Conservation (phyloP, 176 grass and related monocot genomes). For the Dendrocalamus sinicus region DNA sequence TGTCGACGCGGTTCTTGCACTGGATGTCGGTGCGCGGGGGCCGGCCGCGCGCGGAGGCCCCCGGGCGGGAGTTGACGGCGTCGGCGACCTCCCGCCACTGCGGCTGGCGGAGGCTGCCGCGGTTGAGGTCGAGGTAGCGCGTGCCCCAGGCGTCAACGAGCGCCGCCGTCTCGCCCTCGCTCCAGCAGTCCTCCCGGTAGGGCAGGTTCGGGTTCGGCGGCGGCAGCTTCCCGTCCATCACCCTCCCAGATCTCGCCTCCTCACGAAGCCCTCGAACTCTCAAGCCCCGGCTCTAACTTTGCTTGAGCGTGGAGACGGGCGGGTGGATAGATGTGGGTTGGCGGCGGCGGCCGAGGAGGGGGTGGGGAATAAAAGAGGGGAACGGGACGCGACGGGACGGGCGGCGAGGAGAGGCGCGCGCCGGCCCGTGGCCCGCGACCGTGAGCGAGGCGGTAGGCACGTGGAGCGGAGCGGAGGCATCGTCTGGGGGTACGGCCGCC, state of each 20-base stretch:
- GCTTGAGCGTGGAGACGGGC: background rate
- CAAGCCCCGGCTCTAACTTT: background rate
- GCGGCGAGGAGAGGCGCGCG: constrained; percentile 53
- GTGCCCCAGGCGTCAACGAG: constrained; percentile 93
- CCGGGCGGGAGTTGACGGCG: constrained; percentile 81
- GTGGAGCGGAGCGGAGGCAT: constrained; percentile 51
- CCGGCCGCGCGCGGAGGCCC: constrained; percentile 62
- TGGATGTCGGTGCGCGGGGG: constrained; percentile 94
- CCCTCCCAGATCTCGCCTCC: constrained; percentile 44
- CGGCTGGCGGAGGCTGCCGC: constrained; percentile 94
- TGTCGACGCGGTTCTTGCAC: constrained; percentile 99
- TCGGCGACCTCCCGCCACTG: constrained; percentile 98
- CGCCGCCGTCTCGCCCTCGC: constrained; percentile 93
- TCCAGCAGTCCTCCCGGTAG: constrained; percentile 98
- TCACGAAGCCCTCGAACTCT: constrained; percentile 16
- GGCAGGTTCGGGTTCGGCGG: constrained; percentile 86
- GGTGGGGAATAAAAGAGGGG: constrained; percentile 55
- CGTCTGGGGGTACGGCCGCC: constrained; percentile 64
- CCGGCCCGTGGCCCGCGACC: constrained; percentile 59
- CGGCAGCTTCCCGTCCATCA: constrained; percentile 66
- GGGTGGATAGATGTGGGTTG: constrained; percentile 36
- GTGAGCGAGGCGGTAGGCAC: constrained; percentile 50
- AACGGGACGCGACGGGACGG: background rate
- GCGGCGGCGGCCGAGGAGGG: constrained; percentile 30
- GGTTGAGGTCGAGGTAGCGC: constrained; percentile 86